Base-by-base conservation (phyloP, 129 eudicot species). In the Flaveria sonorensis region DNA sequence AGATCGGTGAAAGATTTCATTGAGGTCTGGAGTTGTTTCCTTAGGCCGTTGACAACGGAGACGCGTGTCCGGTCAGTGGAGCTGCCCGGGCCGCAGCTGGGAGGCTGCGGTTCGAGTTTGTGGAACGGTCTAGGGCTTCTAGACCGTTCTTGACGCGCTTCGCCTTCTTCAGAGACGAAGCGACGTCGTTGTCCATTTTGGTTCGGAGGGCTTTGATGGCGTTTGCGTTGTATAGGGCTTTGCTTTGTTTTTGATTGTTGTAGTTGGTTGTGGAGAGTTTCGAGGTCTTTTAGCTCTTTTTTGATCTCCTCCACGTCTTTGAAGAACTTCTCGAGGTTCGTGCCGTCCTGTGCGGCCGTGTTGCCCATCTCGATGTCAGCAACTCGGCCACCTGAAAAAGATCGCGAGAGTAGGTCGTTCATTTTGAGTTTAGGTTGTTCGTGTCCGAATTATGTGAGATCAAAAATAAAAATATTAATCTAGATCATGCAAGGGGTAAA, bases 31-130 rank as follows among this genome's bases (percentile, higher is more conserved):
- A 86, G 82, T 56, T 81, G 79, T 16, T 82, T 88, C 15, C 92
- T 73, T 21, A 91, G 80, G 7, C 92, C 92, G 13, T 87, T 86
- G 64, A 92, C 92, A 0, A 89, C 76, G 1, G 92, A 89, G 52
- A 89, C 85, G 5, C 97, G 82, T 0, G 92, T 87, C 6, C 96
- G 87, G 32, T 92, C 96, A 3, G 90, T 79, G 16, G 97, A 89
- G 80, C 89, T 89, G 1, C 97, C 97, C 6, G 92, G 89, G 1
- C 92, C 91, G 40, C 96, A 87, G 15, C 89, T 2, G 89, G 92
- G 48, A 87, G 57, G 43, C 77, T 81, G 2, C 97, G 85, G 24
- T 89, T 89, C 24, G 80, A 82, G 19, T 83, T 92, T 52, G 79
- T 89, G 50, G 91, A 74, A 3, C 78, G 80, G 15, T 92, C 97